These are phyloP conservation scores for Casuarina cunninghamiana DNA, from an alignment of 306 rosid species.

Conservation along the genomic window DNA sequence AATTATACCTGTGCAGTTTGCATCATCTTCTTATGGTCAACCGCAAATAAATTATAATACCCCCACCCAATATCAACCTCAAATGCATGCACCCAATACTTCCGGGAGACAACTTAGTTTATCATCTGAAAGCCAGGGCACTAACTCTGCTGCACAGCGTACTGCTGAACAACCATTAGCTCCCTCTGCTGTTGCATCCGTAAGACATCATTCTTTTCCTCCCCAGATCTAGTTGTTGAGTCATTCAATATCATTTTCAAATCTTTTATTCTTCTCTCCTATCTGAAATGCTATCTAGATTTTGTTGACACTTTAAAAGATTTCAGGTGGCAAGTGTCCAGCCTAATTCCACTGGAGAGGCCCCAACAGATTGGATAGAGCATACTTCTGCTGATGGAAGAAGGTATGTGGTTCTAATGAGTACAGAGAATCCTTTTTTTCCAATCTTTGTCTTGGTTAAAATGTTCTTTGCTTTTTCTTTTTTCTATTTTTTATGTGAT, in stretches of 20 bases:
- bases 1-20: constrained; percentile 54
- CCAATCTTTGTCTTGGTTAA: neutral
- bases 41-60: constrained; percentile 51
- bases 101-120: constrained; percentile 39
- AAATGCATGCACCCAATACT: constrained; percentile 46
- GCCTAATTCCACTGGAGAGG: constrained; percentile 36
- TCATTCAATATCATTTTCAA: constrained; percentile 9
- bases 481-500: neutral
- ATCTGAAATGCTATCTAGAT: neutral
- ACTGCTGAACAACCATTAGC: constrained; percentile 50
- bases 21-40: constrained; percentile 64
- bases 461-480: constrained; percentile 11
- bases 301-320: constrained; percentile 13
- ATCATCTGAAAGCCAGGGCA: constrained; percentile 40
- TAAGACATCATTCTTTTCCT: constrained; percentile 36
- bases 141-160: constrained; percentile 42
- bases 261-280: neutral
- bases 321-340: constrained; percentile 52
- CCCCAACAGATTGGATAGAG: constrained; percentile 79
- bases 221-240: constrained; percentile 6
- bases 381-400: constrained; percentile 84
- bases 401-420: constrained; percentile 50
- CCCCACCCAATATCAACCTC: constrained; percentile 63
- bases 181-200: constrained; percentile 47
- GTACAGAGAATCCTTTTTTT: constrained; percentile 26